Conservation (phyloP, 73 alveolate genomes). For the Paramecium pentaurelia region DNA sequence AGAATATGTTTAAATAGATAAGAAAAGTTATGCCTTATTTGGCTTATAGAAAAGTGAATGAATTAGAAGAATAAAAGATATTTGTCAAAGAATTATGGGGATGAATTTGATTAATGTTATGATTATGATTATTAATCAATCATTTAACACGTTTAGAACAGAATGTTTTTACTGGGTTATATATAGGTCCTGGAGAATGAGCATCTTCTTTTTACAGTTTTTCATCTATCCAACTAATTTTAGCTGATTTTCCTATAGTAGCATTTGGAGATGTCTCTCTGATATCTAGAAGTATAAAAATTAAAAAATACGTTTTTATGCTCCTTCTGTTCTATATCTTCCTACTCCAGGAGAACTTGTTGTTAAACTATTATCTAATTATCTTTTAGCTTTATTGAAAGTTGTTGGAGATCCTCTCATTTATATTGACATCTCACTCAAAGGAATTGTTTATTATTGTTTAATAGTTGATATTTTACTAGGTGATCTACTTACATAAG, state of each 20-base stretch:
- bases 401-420: conserved; percentile 29
- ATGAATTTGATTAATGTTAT: neutral
- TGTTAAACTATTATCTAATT: neutral
- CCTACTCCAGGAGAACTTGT: conserved; percentile 55
- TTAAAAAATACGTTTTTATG: neutral
- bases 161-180: conserved; percentile 37
- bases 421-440: neutral
- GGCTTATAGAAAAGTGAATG: conserved; percentile 48
- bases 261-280: neutral
- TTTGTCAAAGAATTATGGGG: conserved; percentile 61
- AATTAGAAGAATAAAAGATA: conserved; percentile 13
- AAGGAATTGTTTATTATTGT: neutral
- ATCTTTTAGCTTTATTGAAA: neutral
- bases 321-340: neutral
- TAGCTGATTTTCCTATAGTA: conserved; percentile 13
- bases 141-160: conserved; percentile 33
- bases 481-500: neutral
- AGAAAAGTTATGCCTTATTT: conserved; percentile 45
- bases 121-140: neutral
- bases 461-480: conserved; percentile 12
- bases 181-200: conserved; percentile 38
- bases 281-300: neutral
- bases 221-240: conserved; percentile 50
- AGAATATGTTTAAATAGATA: conserved; percentile 42
- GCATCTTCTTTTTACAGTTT: conserved; percentile 7